Evolutionary conservation across 2,329 filamentous ascomycete species (phyloP).

Genomic region (Helicocarpus griseus): DNA sequence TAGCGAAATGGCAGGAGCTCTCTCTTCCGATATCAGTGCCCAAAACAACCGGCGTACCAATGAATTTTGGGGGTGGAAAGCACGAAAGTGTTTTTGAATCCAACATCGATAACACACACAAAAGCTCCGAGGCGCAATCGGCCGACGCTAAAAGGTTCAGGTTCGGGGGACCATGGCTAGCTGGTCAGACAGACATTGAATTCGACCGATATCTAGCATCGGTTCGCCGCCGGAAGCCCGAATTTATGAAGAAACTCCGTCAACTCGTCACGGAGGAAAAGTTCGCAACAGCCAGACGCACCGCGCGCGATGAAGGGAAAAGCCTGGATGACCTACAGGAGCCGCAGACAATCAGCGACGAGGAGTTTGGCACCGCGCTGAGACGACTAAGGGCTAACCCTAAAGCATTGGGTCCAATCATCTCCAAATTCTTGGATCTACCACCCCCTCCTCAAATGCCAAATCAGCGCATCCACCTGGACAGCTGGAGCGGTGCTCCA

Average conservation of each 20-base stretch:
- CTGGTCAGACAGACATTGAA: slow-evolving; percentile 45
- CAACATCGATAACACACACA: slow-evolving; percentile 12
- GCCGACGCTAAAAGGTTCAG: slow-evolving; percentile 41
- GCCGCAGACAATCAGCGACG: slow-evolving; percentile 28
- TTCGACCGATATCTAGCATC: slow-evolving; percentile 44
- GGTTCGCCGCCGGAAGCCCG: slow-evolving; percentile 32
- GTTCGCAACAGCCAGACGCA: slow-evolving; percentile 26
- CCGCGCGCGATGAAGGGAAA: slow-evolving; percentile 32
- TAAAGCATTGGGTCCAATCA: slow-evolving; percentile 41
- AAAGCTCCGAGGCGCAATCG: slow-evolving; percentile 14
- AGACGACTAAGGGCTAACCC: slow-evolving; percentile 34
- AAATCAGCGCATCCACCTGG: slow-evolving; percentile 23
- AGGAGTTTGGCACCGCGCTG: slow-evolving; percentile 39
- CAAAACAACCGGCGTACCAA: slow-evolving; percentile 12
- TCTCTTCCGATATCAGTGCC: slow-evolving; percentile 57
- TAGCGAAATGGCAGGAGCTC: slow-evolving; percentile 81
- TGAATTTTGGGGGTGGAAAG: slow-evolving; percentile 4
- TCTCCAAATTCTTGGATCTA: slow-evolving; percentile 49
- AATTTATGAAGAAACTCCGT: slow-evolving; percentile 28
- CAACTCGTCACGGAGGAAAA: slow-evolving; percentile 25
- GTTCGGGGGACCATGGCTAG: slow-evolving; percentile 49
- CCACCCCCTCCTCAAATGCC: slow-evolving; percentile 34
- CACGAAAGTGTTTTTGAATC: slow-evolving; percentile 23
- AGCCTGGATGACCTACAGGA: slow-evolving; percentile 19
- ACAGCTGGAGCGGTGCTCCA: slow-evolving; percentile 27